Conservation (phyloP, 1,284 basidiomycete genomes). For the Ceratobasidium sp. region DNA sequence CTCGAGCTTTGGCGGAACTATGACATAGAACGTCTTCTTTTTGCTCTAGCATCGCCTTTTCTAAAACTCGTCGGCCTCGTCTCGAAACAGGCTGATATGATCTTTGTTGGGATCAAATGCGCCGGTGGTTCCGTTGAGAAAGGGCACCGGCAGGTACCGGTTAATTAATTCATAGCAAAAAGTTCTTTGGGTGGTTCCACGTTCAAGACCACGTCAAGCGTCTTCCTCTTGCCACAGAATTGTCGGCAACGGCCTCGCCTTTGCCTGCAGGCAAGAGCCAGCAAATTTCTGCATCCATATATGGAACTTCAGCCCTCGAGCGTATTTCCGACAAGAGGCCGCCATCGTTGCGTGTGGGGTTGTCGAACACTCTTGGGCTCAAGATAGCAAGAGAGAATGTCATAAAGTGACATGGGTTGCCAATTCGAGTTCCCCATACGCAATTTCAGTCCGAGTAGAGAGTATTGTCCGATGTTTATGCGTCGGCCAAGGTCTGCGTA, state of each 20-base stretch:
- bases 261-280: background rate
- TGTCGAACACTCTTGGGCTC: background rate
- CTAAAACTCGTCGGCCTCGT: background rate
- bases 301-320: background rate
- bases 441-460: background rate
- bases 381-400: background rate
- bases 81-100: background rate
- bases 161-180: background rate
- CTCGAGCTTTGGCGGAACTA: background rate
- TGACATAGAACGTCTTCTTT: background rate
- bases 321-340: background rate
- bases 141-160: background rate
- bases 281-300: background rate
- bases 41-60: background rate
- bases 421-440: background rate
- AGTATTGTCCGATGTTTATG: conserved; percentile 4
- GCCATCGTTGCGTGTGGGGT: background rate
- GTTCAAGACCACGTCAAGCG: background rate
- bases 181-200: background rate
- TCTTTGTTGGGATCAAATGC: background rate
- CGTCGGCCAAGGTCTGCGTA: background rate
- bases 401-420: background rate
- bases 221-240: background rate
- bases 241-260: background rate
- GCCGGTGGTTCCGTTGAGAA: background rate